phyloP scores from a whole-genome alignment of 2,329 filamentous ascomycete species.

The Phaeosphaeria sp. region DNA sequence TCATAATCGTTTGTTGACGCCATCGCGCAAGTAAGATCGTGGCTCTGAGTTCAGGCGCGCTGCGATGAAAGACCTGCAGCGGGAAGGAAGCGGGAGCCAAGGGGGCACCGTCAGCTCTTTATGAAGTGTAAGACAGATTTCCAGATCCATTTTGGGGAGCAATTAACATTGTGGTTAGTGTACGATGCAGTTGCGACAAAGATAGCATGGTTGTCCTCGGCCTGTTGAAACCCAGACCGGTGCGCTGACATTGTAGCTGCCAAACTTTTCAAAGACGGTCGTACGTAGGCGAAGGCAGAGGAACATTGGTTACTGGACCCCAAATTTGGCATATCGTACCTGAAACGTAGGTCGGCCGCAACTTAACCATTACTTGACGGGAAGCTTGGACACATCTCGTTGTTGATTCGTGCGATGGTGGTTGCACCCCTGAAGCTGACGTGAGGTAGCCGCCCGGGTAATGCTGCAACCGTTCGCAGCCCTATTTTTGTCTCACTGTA shows the following conservation, averaged over 20 bases:
- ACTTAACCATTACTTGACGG: not conserved
- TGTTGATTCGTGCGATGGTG: not conserved
- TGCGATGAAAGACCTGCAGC: conserved; percentile 1
- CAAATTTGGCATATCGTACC: not conserved
- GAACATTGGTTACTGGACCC: not conserved
- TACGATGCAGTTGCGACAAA: not conserved
- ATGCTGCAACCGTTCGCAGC: not conserved
- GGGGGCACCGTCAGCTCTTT: not conserved
- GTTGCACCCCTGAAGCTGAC: not conserved
- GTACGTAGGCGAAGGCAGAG: not conserved
- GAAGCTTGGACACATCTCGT: not conserved
- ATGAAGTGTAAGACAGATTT: not conserved
- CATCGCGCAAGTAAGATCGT: not conserved
- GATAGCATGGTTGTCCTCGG: not conserved
- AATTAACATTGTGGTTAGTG: not conserved
- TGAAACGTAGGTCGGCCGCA: not conserved
- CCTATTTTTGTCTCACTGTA: not conserved
- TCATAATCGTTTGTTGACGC: conserved; percentile 6
- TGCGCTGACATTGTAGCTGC: not conserved
- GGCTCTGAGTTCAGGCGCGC: conserved; percentile 2
- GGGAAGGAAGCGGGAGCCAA: not conserved
- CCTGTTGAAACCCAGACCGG: not conserved
- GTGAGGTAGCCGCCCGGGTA: not conserved
- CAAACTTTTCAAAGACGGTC: not conserved
- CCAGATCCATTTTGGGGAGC: not conserved